These are phyloP conservation scores for Exidia glandulosa DNA, from an alignment of 768 basidiomycete genomes.

Conservation along the genomic window DNA sequence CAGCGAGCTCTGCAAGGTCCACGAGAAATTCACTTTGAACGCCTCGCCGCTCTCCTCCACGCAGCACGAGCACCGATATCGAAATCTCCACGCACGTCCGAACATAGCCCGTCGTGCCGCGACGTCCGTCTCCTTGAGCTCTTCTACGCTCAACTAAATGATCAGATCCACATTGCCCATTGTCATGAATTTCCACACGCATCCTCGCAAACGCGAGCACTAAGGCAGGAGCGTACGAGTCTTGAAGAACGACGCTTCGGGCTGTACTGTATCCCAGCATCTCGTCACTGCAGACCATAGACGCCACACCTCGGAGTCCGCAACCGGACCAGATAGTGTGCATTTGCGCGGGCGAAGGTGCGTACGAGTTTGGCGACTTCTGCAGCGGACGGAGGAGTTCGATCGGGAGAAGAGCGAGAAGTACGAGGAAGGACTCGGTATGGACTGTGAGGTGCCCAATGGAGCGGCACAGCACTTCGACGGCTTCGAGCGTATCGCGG, in stretches of 20 bases:
- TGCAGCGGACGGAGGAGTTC: background rate
- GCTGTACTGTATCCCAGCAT: slow-evolving; percentile 12
- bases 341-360: slow-evolving; percentile 1
- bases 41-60: too few species aligned
- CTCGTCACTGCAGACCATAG: slow-evolving; percentile 2
- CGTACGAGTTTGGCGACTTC: background rate
- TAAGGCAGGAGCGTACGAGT: slow-evolving; percentile 6
- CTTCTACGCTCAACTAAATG: background rate
- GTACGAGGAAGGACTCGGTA: background rate
- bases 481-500: background rate
- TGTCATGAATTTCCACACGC: background rate
- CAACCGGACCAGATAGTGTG: slow-evolving; percentile 11
- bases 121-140: background rate
- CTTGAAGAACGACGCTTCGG: slow-evolving; percentile 11
- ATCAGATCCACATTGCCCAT: background rate
- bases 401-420: background rate
- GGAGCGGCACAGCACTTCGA: background rate
- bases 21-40: too few species aligned
- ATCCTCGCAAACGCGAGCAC: background rate
- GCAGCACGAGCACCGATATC: background rate
- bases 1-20: too few species aligned
- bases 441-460: background rate
- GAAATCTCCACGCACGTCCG: background rate
- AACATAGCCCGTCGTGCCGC: background rate
- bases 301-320: slow-evolving; percentile 4